Percentiles rank a stretch among this genome's conserved stretches.
Conservation (phyloP, 2,329 filamentous ascomycete species). For the Meredithiella fracta region DNA sequence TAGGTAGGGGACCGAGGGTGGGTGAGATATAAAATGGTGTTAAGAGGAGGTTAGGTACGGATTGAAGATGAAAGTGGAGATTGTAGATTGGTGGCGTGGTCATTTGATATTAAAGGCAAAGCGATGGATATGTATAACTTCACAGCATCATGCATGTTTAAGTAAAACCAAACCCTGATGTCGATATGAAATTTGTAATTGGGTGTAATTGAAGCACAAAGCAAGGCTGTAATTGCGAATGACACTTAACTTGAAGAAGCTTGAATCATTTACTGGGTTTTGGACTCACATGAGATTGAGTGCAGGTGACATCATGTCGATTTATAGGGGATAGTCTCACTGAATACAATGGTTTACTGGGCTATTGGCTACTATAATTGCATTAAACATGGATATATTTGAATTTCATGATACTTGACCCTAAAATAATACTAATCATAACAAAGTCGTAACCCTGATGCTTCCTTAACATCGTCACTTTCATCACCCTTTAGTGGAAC, state of each 20-base stretch:
- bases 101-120: too few relatives aligned
- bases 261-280: neutral
- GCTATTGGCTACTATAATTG: neutral
- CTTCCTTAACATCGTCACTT: neutral
- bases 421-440: neutral
- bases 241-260: neutral
- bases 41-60: neutral
- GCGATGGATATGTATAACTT: neutral
- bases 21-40: neutral
- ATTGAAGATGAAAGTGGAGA: too few relatives aligned
- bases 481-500: slow-evolving; percentile 40
- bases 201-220: neutral
- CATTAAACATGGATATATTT: neutral
- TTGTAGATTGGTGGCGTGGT: too few relatives aligned
- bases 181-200: neutral
- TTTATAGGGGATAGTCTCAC: too few relatives aligned
- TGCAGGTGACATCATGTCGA: neutral
- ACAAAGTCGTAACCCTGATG: neutral
- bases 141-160: too few relatives aligned
- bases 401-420: neutral
- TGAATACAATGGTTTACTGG: neutral
- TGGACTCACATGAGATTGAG: neutral
- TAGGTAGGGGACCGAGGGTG: slow-evolving; percentile 7
- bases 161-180: neutral
- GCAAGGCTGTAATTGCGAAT: slow-evolving; percentile 3